Evolutionary conservation across 805 yeast species (phyloP), one percentile per base, ranked within the genome.

Genomic region (Wickerhamiella siamensis): DNA sequence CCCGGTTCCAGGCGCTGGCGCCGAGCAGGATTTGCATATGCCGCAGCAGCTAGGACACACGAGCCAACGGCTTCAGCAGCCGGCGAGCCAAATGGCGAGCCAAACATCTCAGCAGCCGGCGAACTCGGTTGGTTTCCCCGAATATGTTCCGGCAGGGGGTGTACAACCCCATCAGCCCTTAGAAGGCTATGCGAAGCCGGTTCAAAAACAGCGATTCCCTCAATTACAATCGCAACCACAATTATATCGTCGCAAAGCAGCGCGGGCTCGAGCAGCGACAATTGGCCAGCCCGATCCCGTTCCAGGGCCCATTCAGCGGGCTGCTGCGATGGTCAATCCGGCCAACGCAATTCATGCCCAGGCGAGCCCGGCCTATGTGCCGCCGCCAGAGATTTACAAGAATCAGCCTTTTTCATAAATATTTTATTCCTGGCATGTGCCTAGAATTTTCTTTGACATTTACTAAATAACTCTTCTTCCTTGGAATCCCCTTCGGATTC

Each of bases 241-340:
- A 36, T n/a, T 34, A 41, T 24, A 24, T 1, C 47, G 61, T 10
- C 51, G 64, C 6, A 58, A 56, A 21, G 10, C 29, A 12, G 29
- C 29, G 29, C 29, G 29, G 29, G 29, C 29, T 24, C 51, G 68
- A 5, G 63, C 68, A 10, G 58, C 61, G 10, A 64, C 68, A 1
- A 59, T 64, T 20, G 68, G 67, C 22, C 60, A 57, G 45, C 53
- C 61, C 38, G 63, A 60, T 31, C 51, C 62, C 18, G 62, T 64
- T 19, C 69, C 69, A 2, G 63, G 58, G 8, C 61, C 60, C 16
- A 49, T 64, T 22, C 67, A 64, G 46, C 59, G 64, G 31, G 67
- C 66, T 2, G 60, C 66, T 1, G 64, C 65, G 4, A 51, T 62
- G 42, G 61, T 64, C 29, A 58, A 63, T 39, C 63, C 65, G 1